phyloP scores from a whole-genome alignment of 164 flowering plant species.

The Sextonia rubra region DNA sequence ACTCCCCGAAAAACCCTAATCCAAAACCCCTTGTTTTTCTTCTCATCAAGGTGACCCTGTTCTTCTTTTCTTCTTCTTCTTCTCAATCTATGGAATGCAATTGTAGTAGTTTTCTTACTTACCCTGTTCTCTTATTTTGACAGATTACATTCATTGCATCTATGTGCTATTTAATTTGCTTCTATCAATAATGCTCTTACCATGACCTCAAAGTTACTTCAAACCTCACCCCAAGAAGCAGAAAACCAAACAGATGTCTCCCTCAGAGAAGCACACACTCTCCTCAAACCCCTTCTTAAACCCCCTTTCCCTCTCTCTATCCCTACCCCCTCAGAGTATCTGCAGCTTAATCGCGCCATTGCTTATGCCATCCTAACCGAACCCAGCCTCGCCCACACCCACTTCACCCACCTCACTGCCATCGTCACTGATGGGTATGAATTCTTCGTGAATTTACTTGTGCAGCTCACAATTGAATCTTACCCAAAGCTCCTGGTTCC shows the following conservation, averaged over 20 bases:
- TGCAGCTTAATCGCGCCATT: conserved; percentile 54
- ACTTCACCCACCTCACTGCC: conserved; percentile 66
- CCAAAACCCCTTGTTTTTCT: no score
- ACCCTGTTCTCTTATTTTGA: no score
- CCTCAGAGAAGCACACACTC: conserved; percentile 35
- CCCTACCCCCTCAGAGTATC: conserved; percentile 45
- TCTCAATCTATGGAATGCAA: no score
- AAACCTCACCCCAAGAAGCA: conserved; percentile 33
- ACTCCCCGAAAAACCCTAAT: no score
- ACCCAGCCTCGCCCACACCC: conserved; percentile 40
- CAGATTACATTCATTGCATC: no score
- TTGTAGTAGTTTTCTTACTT: no score
- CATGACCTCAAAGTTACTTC: conserved; percentile 36
- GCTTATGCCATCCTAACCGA: conserved; percentile 55
- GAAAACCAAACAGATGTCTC: conserved; percentile 35
- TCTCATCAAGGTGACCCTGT: no score
- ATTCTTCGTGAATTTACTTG: conserved; percentile 37
- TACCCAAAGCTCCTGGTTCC: conserved; percentile 46
- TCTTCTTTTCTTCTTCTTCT: no score
- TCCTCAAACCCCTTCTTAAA: conserved; percentile 28
- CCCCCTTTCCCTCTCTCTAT: conserved; percentile 47
- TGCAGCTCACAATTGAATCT: conserved; percentile 39
- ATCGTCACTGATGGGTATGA: conserved; percentile 70
- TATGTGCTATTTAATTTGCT: no score
- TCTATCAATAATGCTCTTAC: background rate